Evolutionary conservation across 1,284 basidiomycete genomes (phyloP).

Genomic region (Exobasidium cylindrosporum): DNA sequence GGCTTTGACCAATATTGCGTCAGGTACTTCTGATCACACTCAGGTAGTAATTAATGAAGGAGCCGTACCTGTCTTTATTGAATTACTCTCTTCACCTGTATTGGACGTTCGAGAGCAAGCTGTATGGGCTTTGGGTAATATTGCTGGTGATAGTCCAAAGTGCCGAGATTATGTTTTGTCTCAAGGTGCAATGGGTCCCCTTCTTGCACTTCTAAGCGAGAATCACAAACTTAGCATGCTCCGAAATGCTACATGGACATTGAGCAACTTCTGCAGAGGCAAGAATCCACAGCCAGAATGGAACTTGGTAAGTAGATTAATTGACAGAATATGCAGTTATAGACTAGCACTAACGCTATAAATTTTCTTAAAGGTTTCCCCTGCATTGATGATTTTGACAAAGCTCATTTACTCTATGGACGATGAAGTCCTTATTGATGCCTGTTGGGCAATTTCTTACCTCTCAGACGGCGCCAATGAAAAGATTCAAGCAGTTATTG

Average conservation of each 20-base stretch:
- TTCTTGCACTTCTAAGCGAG: constrained; percentile 51
- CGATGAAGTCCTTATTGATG: constrained; percentile 98
- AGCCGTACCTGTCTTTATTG: constrained; percentile 95
- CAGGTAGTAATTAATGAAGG: constrained; percentile 93
- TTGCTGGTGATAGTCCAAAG: constrained; percentile 53
- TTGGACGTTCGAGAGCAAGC: constrained; percentile 55
- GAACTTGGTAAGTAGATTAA: constrained; percentile 32
- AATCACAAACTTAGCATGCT: constrained; percentile 56
- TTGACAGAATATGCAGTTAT: too few species aligned
- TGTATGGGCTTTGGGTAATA: constrained; percentile 55
- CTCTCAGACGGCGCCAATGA: constrained; percentile 98
- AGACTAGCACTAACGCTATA: neutral
- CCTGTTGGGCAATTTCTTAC: constrained; percentile 99
- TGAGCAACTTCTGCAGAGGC: constrained; percentile 55
- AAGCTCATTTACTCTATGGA: constrained; percentile 99
- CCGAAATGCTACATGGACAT: constrained; percentile 55
- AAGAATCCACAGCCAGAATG: constrained; percentile 55
- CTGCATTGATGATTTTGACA: constrained; percentile 89
- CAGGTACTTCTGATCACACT: constrained; percentile 96
- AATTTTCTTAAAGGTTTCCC: constrained; percentile 89
- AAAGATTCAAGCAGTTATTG: constrained; percentile 99
- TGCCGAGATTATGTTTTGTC: constrained; percentile 53
- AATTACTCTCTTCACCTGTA: constrained; percentile 52
- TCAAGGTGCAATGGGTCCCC: constrained; percentile 48
- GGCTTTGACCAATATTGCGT: constrained; percentile 99